Evolutionary conservation across 2,329 filamentous ascomycete species (phyloP).

Genomic region (Scopulariopsis brevicaulis): DNA sequence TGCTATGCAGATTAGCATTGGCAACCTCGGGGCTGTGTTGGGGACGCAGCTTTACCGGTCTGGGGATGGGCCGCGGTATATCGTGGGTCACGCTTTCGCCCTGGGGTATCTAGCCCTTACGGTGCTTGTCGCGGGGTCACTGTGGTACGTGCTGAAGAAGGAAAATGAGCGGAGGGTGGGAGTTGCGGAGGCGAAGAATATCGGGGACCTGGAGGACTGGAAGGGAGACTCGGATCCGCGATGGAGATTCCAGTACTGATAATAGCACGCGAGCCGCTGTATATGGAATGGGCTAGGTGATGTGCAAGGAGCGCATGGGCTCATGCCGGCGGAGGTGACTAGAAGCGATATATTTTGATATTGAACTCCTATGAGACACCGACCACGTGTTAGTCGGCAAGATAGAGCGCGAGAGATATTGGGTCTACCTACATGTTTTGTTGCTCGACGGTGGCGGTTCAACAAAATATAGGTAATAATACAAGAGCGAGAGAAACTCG

Average conservation of each 20-base stretch:
- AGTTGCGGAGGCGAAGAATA: slow-evolving; percentile 29
- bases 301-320: no score
- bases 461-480: no score
- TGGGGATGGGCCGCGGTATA: slow-evolving; percentile 47
- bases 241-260: slow-evolving; percentile 53
- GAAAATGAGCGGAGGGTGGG: slow-evolving; percentile 45
- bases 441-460: no score
- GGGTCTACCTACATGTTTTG: no score
- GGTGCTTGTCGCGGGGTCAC: slow-evolving; percentile 33
- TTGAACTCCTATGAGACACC: no score
- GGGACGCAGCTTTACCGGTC: slow-evolving; percentile 59
- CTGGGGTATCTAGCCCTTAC: slow-evolving; percentile 53
- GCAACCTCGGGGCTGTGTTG: slow-evolving; percentile 56
- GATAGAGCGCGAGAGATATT: no score
- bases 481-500: no score
- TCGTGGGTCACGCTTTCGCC: slow-evolving; percentile 56
- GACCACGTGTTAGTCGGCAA: no score
- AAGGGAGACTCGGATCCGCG: slow-evolving; percentile 50
- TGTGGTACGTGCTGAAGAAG: slow-evolving; percentile 41
- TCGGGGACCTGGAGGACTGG: slow-evolving; percentile 41
- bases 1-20: slow-evolving; percentile 62
- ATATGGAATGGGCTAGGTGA: no score
- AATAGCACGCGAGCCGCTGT: neutral
- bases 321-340: no score
- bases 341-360: no score